Evolutionary conservation across 2,329 filamentous ascomycete species (phyloP).

Genomic region (Pseudogymnoascus pannorum): DNA sequence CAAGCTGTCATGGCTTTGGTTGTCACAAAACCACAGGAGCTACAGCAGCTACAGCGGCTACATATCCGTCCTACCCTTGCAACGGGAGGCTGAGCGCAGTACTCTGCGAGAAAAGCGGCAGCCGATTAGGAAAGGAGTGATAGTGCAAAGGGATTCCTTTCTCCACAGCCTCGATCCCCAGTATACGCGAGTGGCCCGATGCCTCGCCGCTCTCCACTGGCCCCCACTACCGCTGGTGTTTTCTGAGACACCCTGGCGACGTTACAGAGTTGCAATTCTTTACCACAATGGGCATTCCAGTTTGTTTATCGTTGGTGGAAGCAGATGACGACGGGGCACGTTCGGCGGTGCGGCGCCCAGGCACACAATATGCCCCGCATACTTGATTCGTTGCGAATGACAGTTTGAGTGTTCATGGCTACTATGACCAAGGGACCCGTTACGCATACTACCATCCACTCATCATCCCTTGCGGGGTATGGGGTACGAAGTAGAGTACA

Average conservation of each 20-base stretch:
- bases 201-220: neutral
- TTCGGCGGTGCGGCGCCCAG: neutral
- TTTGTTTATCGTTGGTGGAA: neutral
- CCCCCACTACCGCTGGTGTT: neutral
- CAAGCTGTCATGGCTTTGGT: neutral
- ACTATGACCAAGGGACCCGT: neutral
- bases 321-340: neutral
- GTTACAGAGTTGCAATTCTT: neutral
- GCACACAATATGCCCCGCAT: neutral
- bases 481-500: slow-evolving; percentile 1
- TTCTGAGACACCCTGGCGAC: neutral
- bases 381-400: neutral
- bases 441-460: neutral
- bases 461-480: neutral
- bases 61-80: neutral
- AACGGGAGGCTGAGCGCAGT: neutral
- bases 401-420: neutral
- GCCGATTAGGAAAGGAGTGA: neutral
- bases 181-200: neutral
- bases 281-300: neutral
- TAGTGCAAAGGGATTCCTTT: neutral
- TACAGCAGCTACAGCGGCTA: neutral
- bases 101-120: neutral
- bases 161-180: neutral
- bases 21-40: neutral